Conservation (phyloP, 345 rosid species). For the Pseudoturritis turrita region DNA sequence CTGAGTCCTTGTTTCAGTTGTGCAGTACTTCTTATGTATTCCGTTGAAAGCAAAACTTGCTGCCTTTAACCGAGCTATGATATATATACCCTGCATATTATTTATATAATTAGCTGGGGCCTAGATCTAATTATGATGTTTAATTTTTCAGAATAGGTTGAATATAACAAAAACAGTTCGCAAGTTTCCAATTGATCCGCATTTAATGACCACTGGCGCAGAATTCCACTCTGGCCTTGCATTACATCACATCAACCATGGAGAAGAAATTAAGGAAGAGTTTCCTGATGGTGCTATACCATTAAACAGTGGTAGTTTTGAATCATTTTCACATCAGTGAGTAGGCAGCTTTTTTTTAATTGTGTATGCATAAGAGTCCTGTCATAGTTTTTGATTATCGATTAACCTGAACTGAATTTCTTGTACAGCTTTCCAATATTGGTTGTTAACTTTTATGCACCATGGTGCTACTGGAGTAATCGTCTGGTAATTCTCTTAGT, state of each 20-base stretch:
- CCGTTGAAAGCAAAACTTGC: background rate
- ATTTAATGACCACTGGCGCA: slow-evolving; percentile 69
- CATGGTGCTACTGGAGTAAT: slow-evolving; percentile 98
- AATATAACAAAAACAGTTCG: slow-evolving; percentile 93
- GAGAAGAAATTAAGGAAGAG: slow-evolving; percentile 69
- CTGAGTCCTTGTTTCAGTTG: background rate
- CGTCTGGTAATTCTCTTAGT: slow-evolving; percentile 66
- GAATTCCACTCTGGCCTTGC: slow-evolving; percentile 72
- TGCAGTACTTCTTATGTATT: background rate
- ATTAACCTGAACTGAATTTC: slow-evolving; percentile 17
- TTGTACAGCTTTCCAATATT: slow-evolving; percentile 77
- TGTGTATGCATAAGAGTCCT: background rate
- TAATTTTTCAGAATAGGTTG: slow-evolving; percentile 83
- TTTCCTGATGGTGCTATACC: slow-evolving; percentile 57
- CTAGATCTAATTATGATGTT: slow-evolving; percentile 12
- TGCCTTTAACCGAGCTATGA: background rate
- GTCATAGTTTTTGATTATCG: slow-evolving; percentile 3
- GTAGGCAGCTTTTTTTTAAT: slow-evolving; percentile 30
- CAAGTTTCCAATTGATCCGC: slow-evolving; percentile 80
- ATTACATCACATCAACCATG: slow-evolving; percentile 68
- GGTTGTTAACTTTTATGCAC: slow-evolving; percentile 91
- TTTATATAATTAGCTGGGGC: background rate
- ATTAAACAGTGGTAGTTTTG: slow-evolving; percentile 61
- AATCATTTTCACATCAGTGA: slow-evolving; percentile 65
- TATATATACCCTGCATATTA: background rate